Evolutionary conservation across 2,329 filamentous ascomycete genomes (phyloP), one percentile per base, ranked within the genome.

Genomic region (Colletotrichum liriopes): DNA sequence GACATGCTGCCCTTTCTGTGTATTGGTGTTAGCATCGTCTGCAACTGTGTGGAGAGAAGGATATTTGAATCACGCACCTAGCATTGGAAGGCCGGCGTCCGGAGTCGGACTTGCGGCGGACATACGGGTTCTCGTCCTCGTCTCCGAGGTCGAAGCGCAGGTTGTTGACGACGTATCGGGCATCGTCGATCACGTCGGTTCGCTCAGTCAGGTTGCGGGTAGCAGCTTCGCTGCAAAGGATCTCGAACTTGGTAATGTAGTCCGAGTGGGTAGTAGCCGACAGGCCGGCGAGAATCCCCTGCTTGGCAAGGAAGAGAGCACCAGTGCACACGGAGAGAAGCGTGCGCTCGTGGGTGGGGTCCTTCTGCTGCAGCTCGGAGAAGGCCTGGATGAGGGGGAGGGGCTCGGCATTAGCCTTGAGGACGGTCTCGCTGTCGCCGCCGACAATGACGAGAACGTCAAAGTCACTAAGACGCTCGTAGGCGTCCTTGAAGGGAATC

Each of bases 111-210:
- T 93, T 93, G 85, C 89, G 91, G 78, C 93, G 89, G 81, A 96
- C 92, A 83, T 96, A 96, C 41, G 93, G 93, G 82, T 94, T 96
- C 82, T 95, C 92, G 74, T 95, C 93, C 78, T 93, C 90, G 79
- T 95, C 91, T 73, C 93, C 92, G 76, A 96, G 86, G 77, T 96
- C 94, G 81, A 96, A 97, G 77, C 94, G 93, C 72, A 95, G 91
- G 84, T 97, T 96, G 87, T 97, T 97, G 81, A 97, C 94, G 26
- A 97, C 94, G 80, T 96, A 97, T 79, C 94, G 89, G 79, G 88
- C 88, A 75, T 94, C 92, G 79, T 96, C 93, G 78, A 96, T 89
- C 74, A 96, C 93, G 79, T 96, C 93, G 77, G 93, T 94, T 79
- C 93, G 92, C 85, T 95, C 92, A 68, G 90, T 89, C 76, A 93